Conservation (phyloP, 768 basidiomycete genomes). For the Tricholoma sp. region DNA sequence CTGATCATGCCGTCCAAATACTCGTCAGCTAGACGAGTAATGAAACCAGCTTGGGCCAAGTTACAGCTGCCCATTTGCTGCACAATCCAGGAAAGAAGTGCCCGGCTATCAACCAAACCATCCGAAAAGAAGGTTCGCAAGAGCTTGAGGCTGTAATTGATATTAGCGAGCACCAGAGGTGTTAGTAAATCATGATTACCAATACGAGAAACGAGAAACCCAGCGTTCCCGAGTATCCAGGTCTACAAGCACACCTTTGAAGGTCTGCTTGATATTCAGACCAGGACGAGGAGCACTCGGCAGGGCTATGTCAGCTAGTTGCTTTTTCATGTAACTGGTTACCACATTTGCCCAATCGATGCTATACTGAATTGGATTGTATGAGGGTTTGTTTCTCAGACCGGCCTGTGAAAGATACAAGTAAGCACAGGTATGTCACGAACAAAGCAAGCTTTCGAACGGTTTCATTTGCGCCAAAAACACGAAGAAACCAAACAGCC, state of each 20-base stretch:
- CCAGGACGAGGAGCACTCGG: constrained; percentile 75
- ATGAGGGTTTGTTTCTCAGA: constrained; percentile 70
- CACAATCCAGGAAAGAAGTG: constrained; percentile 75
- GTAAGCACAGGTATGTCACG: neutral
- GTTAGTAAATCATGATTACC: constrained; percentile 36
- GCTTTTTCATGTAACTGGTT: constrained; percentile 79
- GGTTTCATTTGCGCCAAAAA: constrained; percentile 84
- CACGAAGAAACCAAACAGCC: constrained; percentile 84
- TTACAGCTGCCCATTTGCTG: constrained; percentile 75
- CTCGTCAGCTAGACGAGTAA: constrained; percentile 72
- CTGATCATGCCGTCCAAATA: constrained; percentile 66
- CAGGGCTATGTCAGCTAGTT: constrained; percentile 69
- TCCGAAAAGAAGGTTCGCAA: constrained; percentile 75
- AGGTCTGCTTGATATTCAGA: constrained; percentile 77
- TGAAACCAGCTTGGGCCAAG: constrained; percentile 75
- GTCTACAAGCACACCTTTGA: constrained; percentile 77
- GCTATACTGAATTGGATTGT: constrained; percentile 79
- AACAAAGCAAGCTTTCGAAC: constrained; percentile 30
- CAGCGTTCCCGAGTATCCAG: constrained; percentile 65
- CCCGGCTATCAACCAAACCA: constrained; percentile 72
- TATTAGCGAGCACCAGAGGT: neutral
- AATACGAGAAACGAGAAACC: constrained; percentile 75
- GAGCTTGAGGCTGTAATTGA: constrained; percentile 50
- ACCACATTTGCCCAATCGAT: constrained; percentile 81
- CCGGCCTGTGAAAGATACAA: constrained; percentile 46